Base-by-base conservation (phyloP, 2,329 filamentous ascomycete species). In the Fusarium setosum region DNA sequence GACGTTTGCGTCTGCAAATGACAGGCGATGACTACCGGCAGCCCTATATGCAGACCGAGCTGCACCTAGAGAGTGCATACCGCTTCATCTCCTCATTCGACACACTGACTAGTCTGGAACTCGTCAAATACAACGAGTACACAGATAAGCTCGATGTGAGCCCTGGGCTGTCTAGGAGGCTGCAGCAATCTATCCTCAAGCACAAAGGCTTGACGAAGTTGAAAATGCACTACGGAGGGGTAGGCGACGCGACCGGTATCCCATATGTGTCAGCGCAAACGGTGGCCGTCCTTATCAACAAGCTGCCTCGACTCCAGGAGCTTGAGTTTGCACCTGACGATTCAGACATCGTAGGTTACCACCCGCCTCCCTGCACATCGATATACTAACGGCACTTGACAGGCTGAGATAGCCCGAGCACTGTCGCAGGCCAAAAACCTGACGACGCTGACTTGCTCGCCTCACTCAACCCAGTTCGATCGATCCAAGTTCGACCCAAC, bases 21-120 rank as follows among this genome's bases (percentile, higher is more conserved):
- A 3, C 13, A 0, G 55, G 13, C 3, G 2, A n/a, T 5, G 2
- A 12, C 13, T 23, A 4, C n/a, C 5, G 12, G 0, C n/a, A 26
- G 0, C 11, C 3, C 15, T 29, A 42, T 2, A 4, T 4, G 0
- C 11, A 20, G 1, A 23, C 20, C 1, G 62, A 65, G n/a, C n/a
- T 29, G 20, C 8, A 18, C 32, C n/a, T 64, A 1, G 40, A 61
- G 3, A 20, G 13, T 1, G 34, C 40, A 5, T 65, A 53, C 6
- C 47, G 56, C 10, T 65, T 65, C 1, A 37, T 65, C 2, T 32
- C 7, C 1, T 50, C 62, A 0, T 65, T 65, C 8, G 47, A 57
- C 5, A 50, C 41, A 0, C 6, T 65, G 21, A 52, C 11, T 1
- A 40, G 35, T 3, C 29, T 65, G 12, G 41, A 45, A 0, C 7